Evolutionary conservation across 441 rosid genomes (phyloP).

Genomic region (Lepidium campestre): DNA sequence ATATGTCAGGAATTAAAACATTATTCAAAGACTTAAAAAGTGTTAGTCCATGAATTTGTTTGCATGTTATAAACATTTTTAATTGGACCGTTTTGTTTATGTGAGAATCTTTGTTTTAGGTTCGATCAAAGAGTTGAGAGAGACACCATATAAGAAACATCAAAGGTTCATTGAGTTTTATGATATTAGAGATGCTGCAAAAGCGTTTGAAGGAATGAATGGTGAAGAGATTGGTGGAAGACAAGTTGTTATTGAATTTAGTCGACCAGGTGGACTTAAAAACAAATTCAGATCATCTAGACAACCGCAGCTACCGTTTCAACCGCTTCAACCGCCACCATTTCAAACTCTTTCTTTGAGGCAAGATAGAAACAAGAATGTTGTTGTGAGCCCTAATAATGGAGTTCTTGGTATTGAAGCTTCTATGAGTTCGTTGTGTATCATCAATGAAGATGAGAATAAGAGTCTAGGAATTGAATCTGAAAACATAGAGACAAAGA

Average conservation of each 20-base stretch:
- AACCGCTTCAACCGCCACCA: conserved; percentile 3
- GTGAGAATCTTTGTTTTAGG: conserved; percentile 33
- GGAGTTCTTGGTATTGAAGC: conserved; percentile 30
- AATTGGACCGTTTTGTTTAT: not conserved
- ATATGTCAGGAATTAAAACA: conserved; percentile 18
- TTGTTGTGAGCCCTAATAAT: conserved; percentile 34
- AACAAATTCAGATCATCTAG: conserved; percentile 40
- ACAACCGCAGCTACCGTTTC: conserved; percentile 7
- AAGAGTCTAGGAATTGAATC: conserved; percentile 7
- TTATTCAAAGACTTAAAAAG: not conserved
- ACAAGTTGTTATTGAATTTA: conserved; percentile 68
- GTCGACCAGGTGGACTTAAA: conserved; percentile 75
- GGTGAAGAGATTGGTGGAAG: conserved; percentile 60
- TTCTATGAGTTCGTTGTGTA: conserved; percentile 30
- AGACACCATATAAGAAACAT: conserved; percentile 82
- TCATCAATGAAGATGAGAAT: not conserved
- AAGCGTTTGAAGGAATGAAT: conserved; percentile 53
- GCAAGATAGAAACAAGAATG: conserved; percentile 1
- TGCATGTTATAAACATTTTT: too few relatives aligned
- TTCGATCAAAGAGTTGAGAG: conserved; percentile 75
- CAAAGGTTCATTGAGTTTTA: conserved; percentile 81
- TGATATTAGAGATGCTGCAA: conserved; percentile 67
- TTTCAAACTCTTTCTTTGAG: not conserved
- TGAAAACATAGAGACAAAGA: conserved; percentile 13
- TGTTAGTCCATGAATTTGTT: not conserved